Evolutionary conservation across 805 yeast species (phyloP).

Genomic region (Brettanomyces custersianus): DNA sequence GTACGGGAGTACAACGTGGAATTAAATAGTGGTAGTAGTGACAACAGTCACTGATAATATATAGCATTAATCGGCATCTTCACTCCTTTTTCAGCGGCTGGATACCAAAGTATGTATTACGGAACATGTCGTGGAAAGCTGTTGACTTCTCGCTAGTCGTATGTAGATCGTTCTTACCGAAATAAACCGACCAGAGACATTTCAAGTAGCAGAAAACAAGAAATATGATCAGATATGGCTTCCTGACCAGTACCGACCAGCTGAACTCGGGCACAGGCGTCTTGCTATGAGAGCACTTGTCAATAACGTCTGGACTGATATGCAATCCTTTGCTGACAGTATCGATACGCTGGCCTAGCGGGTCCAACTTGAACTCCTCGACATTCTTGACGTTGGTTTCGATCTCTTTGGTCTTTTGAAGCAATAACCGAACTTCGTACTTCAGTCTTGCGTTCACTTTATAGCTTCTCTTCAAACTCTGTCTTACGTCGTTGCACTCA

Average conservation of each 20-base stretch:
- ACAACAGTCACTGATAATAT: too few relatives aligned
- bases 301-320: not conserved
- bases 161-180: not conserved
- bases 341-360: slow-evolving; percentile 13
- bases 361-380: slow-evolving; percentile 27
- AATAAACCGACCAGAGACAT: slow-evolving; percentile 3
- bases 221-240: slow-evolving; percentile 1
- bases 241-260: slow-evolving; percentile 4
- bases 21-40: too few relatives aligned
- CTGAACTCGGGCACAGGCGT: slow-evolving; percentile 3
- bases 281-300: not conserved
- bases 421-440: slow-evolving; percentile 55
- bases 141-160: not conserved
- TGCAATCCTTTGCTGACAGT: not conserved
- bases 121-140: slow-evolving; percentile 1
- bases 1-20: too few relatives aligned
- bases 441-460: slow-evolving; percentile 51
- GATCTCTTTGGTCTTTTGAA: slow-evolving; percentile 56
- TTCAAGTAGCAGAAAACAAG: slow-evolving; percentile 1
- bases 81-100: not conserved
- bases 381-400: slow-evolving; percentile 41
- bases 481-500: slow-evolving; percentile 20
- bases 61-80: too few relatives aligned
- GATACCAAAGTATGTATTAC: not conserved
- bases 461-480: slow-evolving; percentile 40